These are phyloP conservation scores for Cotoneaster glaucophyllus DNA, from an alignment of 306 rosid genomes.

Conservation along the genomic window DNA sequence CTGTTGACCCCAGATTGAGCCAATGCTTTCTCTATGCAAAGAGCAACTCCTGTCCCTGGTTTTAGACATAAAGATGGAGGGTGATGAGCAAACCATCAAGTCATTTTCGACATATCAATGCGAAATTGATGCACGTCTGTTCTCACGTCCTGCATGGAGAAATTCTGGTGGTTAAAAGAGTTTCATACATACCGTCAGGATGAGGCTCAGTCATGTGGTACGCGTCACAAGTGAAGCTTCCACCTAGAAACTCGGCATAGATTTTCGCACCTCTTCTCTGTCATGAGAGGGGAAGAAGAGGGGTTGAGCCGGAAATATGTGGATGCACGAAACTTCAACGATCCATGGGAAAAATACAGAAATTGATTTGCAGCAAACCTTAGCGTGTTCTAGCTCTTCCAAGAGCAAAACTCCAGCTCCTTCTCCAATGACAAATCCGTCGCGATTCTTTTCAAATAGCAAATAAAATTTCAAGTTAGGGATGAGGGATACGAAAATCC, in stretches of 20 bases:
- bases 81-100: background rate
- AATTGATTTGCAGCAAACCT: constrained; percentile 35
- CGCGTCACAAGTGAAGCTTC: constrained; percentile 67
- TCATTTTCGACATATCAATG: no score
- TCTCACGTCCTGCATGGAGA: no score
- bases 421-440: constrained; percentile 85
- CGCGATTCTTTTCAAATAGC: constrained; percentile 46
- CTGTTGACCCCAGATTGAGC: constrained; percentile 53
- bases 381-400: constrained; percentile 82
- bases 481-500: background rate
- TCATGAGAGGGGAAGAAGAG: background rate
- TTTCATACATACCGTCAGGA: constrained; percentile 49
- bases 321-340: background rate
- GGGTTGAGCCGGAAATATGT: background rate
- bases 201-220: constrained; percentile 59
- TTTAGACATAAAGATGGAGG: background rate
- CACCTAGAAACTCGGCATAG: constrained; percentile 75
- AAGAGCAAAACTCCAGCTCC: constrained; percentile 81
- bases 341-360: background rate
- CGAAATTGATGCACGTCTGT: no score
- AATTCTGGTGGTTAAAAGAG: no score
- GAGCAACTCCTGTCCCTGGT: constrained; percentile 52
- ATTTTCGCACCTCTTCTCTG: constrained; percentile 75
- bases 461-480: background rate
- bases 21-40: constrained; percentile 76